Conservation (phyloP, 805 yeast species). For the Phaffomyces opuntiae region DNA sequence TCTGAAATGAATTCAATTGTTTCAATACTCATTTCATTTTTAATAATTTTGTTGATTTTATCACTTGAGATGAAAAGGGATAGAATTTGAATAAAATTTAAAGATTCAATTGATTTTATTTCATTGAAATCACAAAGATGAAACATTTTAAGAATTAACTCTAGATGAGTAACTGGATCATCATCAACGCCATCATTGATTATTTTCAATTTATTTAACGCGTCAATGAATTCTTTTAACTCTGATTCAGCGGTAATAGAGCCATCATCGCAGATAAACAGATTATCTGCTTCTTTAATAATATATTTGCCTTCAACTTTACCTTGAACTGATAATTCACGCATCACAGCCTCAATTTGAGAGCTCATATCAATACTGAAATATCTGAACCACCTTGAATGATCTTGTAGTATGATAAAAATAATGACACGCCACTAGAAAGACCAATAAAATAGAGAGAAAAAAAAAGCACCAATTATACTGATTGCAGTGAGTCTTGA, state of each 20-base stretch:
- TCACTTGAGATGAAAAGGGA: constrained; percentile 14
- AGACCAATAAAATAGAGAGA: no score
- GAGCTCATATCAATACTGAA: neutral
- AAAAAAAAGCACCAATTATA: no score
- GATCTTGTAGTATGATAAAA: no score
- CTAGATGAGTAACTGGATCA: neutral
- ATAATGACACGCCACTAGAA: no score
- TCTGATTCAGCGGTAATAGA: neutral
- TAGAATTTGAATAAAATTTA: constrained; percentile 6
- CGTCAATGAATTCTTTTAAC: neutral
- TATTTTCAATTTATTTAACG: constrained; percentile 9
- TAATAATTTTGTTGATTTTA: constrained; percentile 12
- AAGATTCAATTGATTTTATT: neutral
- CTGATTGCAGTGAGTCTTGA: no score
- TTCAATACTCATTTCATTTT: constrained; percentile 7
- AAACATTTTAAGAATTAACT: neutral
- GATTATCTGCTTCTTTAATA: neutral
- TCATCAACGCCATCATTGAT: constrained; percentile 4
- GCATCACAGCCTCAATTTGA: neutral
- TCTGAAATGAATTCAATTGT: constrained; percentile 10
- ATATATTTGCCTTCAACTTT: neutral
- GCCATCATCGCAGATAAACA: neutral
- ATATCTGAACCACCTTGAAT: no score
- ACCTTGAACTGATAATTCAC: neutral
- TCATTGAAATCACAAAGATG: neutral